These are phyloP conservation scores for Vinca minor DNA, from an alignment of 257 asterid genomes.

Conservation along the genomic window DNA sequence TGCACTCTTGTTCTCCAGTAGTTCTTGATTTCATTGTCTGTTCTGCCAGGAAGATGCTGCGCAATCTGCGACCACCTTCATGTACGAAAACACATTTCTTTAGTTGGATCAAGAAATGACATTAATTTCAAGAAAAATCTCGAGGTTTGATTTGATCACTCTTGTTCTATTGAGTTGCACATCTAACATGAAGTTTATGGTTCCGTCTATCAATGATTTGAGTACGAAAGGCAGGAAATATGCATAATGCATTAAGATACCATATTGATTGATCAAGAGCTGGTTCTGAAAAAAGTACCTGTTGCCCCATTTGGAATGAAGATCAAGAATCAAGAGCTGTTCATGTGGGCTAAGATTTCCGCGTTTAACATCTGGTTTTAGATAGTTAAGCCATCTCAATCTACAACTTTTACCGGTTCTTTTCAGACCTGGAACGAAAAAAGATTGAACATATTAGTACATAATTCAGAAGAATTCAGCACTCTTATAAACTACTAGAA, in stretches of 20 bases:
- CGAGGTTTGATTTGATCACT: no score
- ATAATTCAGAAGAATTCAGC: background rate
- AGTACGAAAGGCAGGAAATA: background rate
- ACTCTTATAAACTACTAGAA: background rate
- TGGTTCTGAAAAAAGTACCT: conserved; percentile 15
- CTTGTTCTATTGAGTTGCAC: no score
- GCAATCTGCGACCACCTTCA: conserved; percentile 41
- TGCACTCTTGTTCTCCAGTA: conserved; percentile 37
- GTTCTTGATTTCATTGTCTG: conserved; percentile 36
- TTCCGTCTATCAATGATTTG: background rate
- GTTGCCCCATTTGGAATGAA: conserved; percentile 35
- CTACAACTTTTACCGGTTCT: conserved; percentile 41
- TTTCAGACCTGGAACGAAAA: conserved; percentile 20
- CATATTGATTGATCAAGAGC: background rate
- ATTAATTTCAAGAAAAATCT: background rate
- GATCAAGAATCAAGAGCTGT: conserved; percentile 33
- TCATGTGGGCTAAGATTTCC: conserved; percentile 34
- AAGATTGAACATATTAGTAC: background rate
- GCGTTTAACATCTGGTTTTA: conserved; percentile 36
- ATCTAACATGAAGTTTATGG: no score
- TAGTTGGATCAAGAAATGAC: background rate
- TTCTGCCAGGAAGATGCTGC: conserved; percentile 31
- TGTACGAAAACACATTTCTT: background rate
- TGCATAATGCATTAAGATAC: no score
- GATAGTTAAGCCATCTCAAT: conserved; percentile 37